Evolutionary conservation across 2,329 filamentous ascomycete species (phyloP).

Genomic region (Myriosclerotinia curreyana): DNA sequence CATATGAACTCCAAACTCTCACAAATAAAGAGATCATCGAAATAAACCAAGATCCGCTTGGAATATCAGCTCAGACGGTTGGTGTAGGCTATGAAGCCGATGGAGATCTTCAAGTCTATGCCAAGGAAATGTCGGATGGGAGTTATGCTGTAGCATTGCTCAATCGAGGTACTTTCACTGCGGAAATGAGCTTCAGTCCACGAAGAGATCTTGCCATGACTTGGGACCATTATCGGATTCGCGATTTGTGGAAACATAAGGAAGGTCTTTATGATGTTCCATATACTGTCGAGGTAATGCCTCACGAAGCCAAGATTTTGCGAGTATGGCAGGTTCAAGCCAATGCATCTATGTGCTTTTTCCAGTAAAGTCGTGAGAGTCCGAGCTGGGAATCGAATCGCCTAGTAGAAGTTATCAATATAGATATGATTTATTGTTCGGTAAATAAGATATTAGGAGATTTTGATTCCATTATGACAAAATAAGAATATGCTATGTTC

Average conservation of each 20-base stretch:
- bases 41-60: conserved; percentile 39
- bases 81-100: conserved; percentile 19
- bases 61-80: conserved; percentile 30
- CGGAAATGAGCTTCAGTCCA: conserved; percentile 29
- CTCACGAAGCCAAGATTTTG: conserved; percentile 30
- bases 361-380: conserved; percentile 1
- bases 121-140: conserved; percentile 28
- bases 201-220: conserved; percentile 26
- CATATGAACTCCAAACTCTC: conserved; percentile 28
- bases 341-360: conserved; percentile 22
- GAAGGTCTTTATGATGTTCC: conserved; percentile 30
- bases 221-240: conserved; percentile 27
- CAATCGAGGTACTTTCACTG: conserved; percentile 27
- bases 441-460: not conserved
- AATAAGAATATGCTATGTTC: not conserved
- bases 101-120: conserved; percentile 27
- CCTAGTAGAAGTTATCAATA: not conserved
- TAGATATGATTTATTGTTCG: not conserved
- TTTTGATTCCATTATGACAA: not conserved
- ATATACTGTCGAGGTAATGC: conserved; percentile 29
- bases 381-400: not conserved
- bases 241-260: conserved; percentile 32
- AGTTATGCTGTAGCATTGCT: conserved; percentile 30
- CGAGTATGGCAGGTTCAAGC: conserved; percentile 23
- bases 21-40: conserved; percentile 40